Evolutionary conservation across 1,284 basidiomycete species (phyloP), one percentile per base, ranked within the genome.

Genomic region (Irpex lacteus): DNA sequence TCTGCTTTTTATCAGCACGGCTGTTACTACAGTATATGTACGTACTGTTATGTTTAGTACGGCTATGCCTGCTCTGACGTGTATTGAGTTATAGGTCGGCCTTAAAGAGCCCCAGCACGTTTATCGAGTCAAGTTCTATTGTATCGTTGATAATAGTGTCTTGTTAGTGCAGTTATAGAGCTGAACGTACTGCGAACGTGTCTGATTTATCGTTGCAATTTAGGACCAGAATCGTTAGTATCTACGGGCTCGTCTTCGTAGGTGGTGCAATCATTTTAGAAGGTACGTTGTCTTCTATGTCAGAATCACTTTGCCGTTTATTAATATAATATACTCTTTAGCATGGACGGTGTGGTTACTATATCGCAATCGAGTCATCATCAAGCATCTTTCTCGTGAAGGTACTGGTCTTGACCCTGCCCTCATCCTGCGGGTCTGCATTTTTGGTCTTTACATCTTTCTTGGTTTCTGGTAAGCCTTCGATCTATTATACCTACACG

Each of bases 361-460:
- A 9, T 55, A 53, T 56, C 32, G 19, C 18, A 67, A 67, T 56
- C 62, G 63, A 21, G 21, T 61, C 3, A 34, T 57, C n/a, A 26
- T 69, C 44, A 26, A 37, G 34, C 63, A 66, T n/a, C 63, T 65
- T n/a, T 64, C 65, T 7, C 34, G 61, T 21, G 65, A 65, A 11
- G 57, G 64, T 4, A 44, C 40, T 9, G 55, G 53, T 6, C 34
- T 64, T 15, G 65, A 67, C 19, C 18, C 63, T 15, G 61, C 68
- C 13, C 62, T 69, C 13, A 57, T 67, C 1, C 11, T 66, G 3
- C 40, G 68, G 11, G 68, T 69, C 6, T 63, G 62, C 53, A 26
- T 66, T 3, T 69, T 69, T 60, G 68, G 66, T 9, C 2, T 63
- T 1, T 69, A 69, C 32, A 56, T 69, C 15, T 61, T 69, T 8